phyloP scores from a whole-genome alignment of 164 flowering plant species.

The Vitis amurensis region DNA sequence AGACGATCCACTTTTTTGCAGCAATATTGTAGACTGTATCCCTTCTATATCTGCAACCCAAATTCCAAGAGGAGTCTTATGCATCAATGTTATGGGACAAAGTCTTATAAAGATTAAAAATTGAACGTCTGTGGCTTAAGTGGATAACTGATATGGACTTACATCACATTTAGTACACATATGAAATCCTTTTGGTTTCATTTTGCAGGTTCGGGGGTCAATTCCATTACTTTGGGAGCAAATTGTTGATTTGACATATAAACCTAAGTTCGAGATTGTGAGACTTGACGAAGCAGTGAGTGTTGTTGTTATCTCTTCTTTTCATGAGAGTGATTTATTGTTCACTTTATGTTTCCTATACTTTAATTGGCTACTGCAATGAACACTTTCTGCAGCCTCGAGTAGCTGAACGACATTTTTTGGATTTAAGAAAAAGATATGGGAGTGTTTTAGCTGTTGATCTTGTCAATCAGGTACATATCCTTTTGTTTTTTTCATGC shows the following conservation, averaged over 20 bases:
- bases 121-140: too few relatives aligned
- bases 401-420: conserved; percentile 87
- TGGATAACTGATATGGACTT: too few relatives aligned
- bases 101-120: too few relatives aligned
- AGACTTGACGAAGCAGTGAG: conserved; percentile 89
- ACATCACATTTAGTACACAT: too few relatives aligned
- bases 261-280: conserved; percentile 90
- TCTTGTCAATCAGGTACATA: conserved; percentile 85
- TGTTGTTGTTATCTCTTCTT: conserved; percentile 14
- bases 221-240: conserved; percentile 97
- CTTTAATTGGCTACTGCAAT: conserved; percentile 7
- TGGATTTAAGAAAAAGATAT: conserved; percentile 89
- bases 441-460: conserved; percentile 82
- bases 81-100: too few relatives aligned
- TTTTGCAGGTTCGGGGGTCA: conserved; percentile 84
- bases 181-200: not conserved
- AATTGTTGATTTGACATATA: conserved; percentile 91
- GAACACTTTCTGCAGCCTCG: conserved; percentile 55
- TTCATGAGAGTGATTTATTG: not conserved
- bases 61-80: too few relatives aligned
- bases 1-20: too few relatives aligned
- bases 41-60: too few relatives aligned
- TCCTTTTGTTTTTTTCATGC: conserved; percentile 1
- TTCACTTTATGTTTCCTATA: not conserved
- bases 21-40: too few relatives aligned